Evolutionary conservation across 768 basidiomycete species (phyloP), one percentile per base, ranked within the genome.

Genomic region (Suillus paluster): DNA sequence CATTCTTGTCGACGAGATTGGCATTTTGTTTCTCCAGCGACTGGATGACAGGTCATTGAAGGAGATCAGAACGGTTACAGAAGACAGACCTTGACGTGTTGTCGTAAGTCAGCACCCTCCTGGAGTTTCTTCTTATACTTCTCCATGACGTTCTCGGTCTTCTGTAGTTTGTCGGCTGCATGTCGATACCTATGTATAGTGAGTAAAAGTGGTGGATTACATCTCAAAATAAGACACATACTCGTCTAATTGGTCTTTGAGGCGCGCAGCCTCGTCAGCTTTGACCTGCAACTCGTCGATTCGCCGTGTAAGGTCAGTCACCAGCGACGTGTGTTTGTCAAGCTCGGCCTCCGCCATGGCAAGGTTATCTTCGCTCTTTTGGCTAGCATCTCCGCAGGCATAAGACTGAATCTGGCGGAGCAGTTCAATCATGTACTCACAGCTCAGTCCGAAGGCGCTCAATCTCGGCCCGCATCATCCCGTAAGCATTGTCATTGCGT

Each of bases 41-140:
- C 94, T 95, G 61, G 48, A 36, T 39, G 39, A 5, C 56, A 50
- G 61, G 44, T 23, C 41, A 33, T 15, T 58, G 17, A 64, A 38
- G 46, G n/a, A 25, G 4, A 17, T 46, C 41, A 39, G 41, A 55
- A 27, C 59, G 15, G 53, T 55, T 39, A 42, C 21, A 46, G 30
- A 70, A 68, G 67, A 67, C 75, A 41, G 60, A 90, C 93, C 78
- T 92, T 94, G 70, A 96, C 86, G 61, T 89, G 88, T 64, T 94
- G 93, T 30, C 95, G 87, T 21, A 96, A 80, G 65, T 97, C 94
- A 15, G 92, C 94, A 5, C 91, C 87, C 73, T 98, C 97, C 69
- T 98, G 97, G 1, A 99, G 83, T 77, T 99, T 99, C 83, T 94
- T 96, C 80, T 96, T 97, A 77, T 98, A 96, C 75, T 99, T 99